Percentiles rank a stretch among this genome's conserved stretches.
Evolutionary conservation across 148 eudicot species (phyloP).

Genomic region (Agrostemma githago): DNA sequence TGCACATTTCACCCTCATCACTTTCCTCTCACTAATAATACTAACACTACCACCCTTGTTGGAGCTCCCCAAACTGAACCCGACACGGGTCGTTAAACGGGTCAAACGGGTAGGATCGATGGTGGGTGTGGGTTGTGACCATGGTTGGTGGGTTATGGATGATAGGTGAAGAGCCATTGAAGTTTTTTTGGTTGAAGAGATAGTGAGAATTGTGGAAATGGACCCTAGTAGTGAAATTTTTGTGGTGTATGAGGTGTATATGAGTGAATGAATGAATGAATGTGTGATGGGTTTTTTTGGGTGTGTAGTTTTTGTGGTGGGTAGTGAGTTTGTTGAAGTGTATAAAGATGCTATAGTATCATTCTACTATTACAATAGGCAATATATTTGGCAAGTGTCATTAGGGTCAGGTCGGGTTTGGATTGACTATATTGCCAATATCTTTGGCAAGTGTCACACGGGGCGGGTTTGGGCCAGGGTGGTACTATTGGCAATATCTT

Average conservation of each 20-base stretch:
- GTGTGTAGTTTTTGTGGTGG: conserved; percentile 31
- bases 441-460: too few relatives aligned
- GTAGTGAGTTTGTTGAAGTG: conserved; percentile 10
- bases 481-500: too few relatives aligned
- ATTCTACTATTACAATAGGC: too few relatives aligned
- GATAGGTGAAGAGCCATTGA: conserved; percentile 31
- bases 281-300: not conserved
- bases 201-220: too few relatives aligned
- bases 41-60: not conserved
- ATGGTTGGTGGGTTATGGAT: conserved; percentile 22
- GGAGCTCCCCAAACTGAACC: not conserved
- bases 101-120: conserved; percentile 1
- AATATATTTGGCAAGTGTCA: too few relatives aligned
- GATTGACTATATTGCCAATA: too few relatives aligned
- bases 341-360: conserved; percentile 1
- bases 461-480: too few relatives aligned
- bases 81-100: too few relatives aligned
- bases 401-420: too few relatives aligned
- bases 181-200: not conserved
- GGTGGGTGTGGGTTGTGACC: conserved; percentile 18
- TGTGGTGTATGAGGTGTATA: conserved; percentile 17
- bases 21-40: conserved; percentile 9
- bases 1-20: conserved; percentile 23
- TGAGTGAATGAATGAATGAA: too few relatives aligned
- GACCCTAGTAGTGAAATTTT: too few relatives aligned